Evolutionary conservation across 352 stramenopile genomes (phyloP).

Genomic region (Bremia lactucae): DNA sequence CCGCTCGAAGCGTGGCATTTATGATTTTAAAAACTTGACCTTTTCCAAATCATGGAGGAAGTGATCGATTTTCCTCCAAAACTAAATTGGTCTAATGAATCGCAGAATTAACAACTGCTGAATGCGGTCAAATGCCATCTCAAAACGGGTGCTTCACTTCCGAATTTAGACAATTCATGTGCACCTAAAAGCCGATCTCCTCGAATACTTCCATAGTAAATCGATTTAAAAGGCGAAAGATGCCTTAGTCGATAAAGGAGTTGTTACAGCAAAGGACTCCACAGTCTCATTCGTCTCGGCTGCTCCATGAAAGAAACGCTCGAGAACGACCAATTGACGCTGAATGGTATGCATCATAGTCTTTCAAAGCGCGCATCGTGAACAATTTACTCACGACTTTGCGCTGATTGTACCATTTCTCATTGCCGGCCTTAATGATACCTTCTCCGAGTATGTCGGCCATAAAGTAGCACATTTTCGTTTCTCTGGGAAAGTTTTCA

Average conservation of each 20-base stretch:
- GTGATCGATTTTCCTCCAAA: too few species aligned
- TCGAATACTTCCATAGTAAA: constrained; percentile 46
- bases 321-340: constrained; percentile 21
- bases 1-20: too few species aligned
- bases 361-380: constrained; percentile 26
- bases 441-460: constrained; percentile 34
- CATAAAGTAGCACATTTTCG: constrained; percentile 21
- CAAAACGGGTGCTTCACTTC: constrained; percentile 42
- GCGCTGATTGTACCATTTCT: constrained; percentile 41
- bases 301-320: constrained; percentile 14
- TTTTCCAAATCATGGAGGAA: too few species aligned
- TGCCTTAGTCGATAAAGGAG: too few species aligned
- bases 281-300: constrained; percentile 10
- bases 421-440: constrained; percentile 38
- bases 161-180: constrained; percentile 27
- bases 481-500: constrained; percentile 55
- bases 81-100: constrained; percentile 27
- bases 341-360: constrained; percentile 37
- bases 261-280: too few species aligned
- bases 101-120: constrained; percentile 21
- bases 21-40: too few species aligned
- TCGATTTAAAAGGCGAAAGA: constrained; percentile 30
- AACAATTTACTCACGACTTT: constrained; percentile 44
- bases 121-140: constrained; percentile 31
- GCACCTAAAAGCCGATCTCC: constrained; percentile 43